Evolutionary conservation across 352 stramenopile genomes (phyloP).

Genomic region (Achlya hypogyna): DNA sequence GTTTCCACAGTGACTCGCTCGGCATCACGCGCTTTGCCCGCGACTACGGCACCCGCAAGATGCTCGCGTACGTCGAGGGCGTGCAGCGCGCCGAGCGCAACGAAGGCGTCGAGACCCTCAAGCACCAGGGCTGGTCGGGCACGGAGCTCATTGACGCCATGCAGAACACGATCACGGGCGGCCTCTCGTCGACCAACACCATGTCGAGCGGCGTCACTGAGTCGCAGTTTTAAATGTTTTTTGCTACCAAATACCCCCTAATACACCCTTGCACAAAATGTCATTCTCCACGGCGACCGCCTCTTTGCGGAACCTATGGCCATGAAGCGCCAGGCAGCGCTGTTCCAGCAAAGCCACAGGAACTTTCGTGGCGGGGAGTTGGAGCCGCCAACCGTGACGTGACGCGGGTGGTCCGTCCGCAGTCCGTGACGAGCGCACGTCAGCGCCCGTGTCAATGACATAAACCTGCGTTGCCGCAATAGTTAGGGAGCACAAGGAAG

Average conservation of each 20-base stretch:
- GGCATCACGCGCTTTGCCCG: conserved; percentile 92
- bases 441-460: too few relatives aligned
- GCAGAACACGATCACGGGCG: conserved; percentile 93
- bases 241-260: not conserved
- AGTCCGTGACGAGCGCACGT: too few relatives aligned
- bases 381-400: too few relatives aligned
- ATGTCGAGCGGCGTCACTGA: conserved; percentile 97
- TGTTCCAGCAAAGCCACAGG: too few relatives aligned
- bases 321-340: too few relatives aligned
- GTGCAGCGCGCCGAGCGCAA: conserved; percentile 94
- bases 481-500: too few relatives aligned
- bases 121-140: conserved; percentile 97
- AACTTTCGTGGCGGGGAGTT: too few relatives aligned
- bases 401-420: too few relatives aligned
- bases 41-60: conserved; percentile 83
- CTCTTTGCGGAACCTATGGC: too few relatives aligned
- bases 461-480: too few relatives aligned
- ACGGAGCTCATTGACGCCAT: conserved; percentile 95
- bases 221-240: conserved; percentile 85
- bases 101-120: conserved; percentile 92
- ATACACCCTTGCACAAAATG: too few relatives aligned
- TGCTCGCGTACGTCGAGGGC: conserved; percentile 95
- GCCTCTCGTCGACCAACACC: conserved; percentile 93
- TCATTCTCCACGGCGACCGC: too few relatives aligned
- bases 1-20: conserved; percentile 97